phyloP scores from a whole-genome alignment of 352 stramenopile genomes.

The Blastocystis sp. region DNA sequence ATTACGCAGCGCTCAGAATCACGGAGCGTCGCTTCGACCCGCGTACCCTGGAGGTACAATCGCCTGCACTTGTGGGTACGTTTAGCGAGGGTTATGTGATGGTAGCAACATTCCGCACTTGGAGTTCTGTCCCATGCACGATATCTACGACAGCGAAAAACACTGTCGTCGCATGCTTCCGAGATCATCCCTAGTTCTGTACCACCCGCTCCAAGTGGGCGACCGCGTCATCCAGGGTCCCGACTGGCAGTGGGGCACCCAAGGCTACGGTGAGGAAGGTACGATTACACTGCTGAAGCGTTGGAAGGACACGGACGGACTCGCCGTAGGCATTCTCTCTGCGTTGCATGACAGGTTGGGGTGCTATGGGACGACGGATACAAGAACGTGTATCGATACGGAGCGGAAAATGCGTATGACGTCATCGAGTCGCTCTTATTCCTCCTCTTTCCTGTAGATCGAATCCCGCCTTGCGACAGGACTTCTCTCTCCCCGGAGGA shows the following conservation, averaged over 20 bases:
- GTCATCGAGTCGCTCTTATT: background rate
- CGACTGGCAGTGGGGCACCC: slow-evolving; percentile 48
- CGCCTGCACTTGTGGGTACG: slow-evolving; percentile 36
- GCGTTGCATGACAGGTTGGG: background rate
- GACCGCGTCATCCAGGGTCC: background rate
- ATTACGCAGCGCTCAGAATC: slow-evolving; percentile 28
- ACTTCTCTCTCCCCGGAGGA: background rate
- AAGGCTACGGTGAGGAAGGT: slow-evolving; percentile 5
- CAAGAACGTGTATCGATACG: slow-evolving; percentile 48
- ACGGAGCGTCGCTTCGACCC: background rate
- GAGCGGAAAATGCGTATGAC: slow-evolving; percentile 45
- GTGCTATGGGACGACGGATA: slow-evolving; percentile 26
- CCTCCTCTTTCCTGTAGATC: background rate
- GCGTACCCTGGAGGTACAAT: slow-evolving; percentile 32
- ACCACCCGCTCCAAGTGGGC: background rate
- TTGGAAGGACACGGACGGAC: background rate
- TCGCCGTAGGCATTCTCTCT: background rate
- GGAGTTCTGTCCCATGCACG: slow-evolving; percentile 33
- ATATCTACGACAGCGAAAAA: slow-evolving; percentile 32
- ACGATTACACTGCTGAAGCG: background rate
- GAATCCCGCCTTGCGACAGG: background rate
- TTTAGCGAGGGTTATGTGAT: background rate
- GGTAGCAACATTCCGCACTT: slow-evolving; percentile 32
- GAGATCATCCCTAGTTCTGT: slow-evolving; percentile 12
- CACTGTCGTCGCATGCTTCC: background rate